Percentiles rank a stretch among this genome's conserved stretches.
These are phyloP conservation scores for Diaporthe nobilis DNA, from an alignment of 2,329 filamentous ascomycete species.

Conservation along the genomic window DNA sequence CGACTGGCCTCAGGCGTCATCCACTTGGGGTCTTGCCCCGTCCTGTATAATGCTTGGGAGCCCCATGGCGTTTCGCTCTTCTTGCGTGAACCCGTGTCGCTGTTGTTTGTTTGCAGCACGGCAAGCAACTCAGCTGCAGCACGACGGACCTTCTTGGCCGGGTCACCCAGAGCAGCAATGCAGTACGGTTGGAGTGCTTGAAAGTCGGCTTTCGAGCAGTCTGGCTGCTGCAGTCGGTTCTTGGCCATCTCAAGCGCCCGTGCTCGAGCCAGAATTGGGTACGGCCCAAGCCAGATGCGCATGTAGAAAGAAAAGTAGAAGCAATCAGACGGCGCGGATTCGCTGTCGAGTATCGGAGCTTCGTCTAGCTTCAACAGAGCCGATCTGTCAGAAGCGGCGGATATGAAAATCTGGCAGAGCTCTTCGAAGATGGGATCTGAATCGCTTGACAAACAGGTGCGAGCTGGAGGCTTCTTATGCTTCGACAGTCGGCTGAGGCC, in stretches of 20 bases:
- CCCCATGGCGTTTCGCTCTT: conserved; percentile 71
- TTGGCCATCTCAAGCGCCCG: conserved; percentile 78
- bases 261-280: conserved; percentile 77
- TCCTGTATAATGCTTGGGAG: conserved; percentile 75
- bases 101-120: conserved; percentile 56
- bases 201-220: conserved; percentile 71
- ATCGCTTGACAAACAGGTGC: conserved; percentile 67
- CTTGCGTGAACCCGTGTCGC: conserved; percentile 50
- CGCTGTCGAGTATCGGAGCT: conserved; percentile 67
- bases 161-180: conserved; percentile 80
- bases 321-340: conserved; percentile 69
- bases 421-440: conserved; percentile 69
- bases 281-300: conserved; percentile 80
- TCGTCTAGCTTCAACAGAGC: conserved; percentile 67
- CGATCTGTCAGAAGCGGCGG: conserved; percentile 62
- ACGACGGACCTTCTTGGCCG: conserved; percentile 81
- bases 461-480: conserved; percentile 45
- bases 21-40: conserved; percentile 66
- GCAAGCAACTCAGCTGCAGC: conserved; percentile 79
- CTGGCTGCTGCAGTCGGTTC: conserved; percentile 66
- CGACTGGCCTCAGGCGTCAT: conserved; percentile 70
- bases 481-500: conserved; percentile 56
- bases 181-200: conserved; percentile 89
- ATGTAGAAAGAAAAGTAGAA: conserved; percentile 84
- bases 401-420: conserved; percentile 71